phyloP scores from a whole-genome alignment of 495 filamentous ascomycete species.

The Bacidia gigantensis region DNA sequence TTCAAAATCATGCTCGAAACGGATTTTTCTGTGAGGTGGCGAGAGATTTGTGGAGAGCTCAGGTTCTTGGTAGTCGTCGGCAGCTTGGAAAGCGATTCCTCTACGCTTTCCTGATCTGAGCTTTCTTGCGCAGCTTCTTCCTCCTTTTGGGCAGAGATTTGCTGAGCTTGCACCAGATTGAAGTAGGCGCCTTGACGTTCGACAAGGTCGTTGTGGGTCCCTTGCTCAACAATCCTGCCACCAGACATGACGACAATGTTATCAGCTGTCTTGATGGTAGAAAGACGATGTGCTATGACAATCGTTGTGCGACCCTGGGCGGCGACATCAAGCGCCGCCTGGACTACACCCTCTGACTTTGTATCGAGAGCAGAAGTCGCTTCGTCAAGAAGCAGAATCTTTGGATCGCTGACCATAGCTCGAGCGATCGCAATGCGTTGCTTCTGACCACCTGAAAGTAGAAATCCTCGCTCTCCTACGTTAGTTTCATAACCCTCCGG shows the following conservation, averaged over 20 bases:
- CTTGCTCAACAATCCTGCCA: conserved; percentile 80
- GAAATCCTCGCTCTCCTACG: conserved; percentile 86
- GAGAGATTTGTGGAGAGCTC: conserved; percentile 38
- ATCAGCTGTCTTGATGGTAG: conserved; percentile 83
- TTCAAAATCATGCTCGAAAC: conserved; percentile 56
- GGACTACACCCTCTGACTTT: conserved; percentile 86
- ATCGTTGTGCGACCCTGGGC: conserved; percentile 89
- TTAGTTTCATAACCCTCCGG: conserved; percentile 89
- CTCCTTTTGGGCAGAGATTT: conserved; percentile 55
- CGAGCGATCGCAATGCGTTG: conserved; percentile 84
- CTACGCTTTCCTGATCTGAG: conserved; percentile 9
- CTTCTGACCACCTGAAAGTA: conserved; percentile 90
- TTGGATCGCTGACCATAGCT: conserved; percentile 87
- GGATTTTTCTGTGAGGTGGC: conserved; percentile 51
- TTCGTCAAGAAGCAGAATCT: conserved; percentile 87
- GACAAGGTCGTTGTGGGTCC: conserved; percentile 61
- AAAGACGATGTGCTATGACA: conserved; percentile 87
- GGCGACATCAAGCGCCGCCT: conserved; percentile 79
- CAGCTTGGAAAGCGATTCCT: conserved; percentile 17
- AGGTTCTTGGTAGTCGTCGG: conserved; percentile 26
- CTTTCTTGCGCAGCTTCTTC: conserved; percentile 27
- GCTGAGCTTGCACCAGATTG: conserved; percentile 67
- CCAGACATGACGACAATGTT: conserved; percentile 90
- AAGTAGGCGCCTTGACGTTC: conserved; percentile 48
- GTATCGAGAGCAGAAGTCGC: conserved; percentile 93